phyloP scores from a whole-genome alignment of 441 rosid species.

The Erodium chrysanthum region DNA sequence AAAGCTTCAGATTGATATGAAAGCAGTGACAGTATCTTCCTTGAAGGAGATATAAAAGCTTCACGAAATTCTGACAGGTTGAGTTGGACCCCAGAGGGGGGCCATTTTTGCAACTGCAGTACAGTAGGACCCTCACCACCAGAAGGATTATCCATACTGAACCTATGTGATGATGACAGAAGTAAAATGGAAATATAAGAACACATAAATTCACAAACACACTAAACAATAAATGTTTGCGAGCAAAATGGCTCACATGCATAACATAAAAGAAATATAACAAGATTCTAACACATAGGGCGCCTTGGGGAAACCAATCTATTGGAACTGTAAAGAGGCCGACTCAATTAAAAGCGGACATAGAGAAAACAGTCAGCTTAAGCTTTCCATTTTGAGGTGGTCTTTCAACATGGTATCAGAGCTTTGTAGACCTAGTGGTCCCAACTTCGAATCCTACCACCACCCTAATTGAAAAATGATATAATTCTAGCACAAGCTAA shows the following conservation, averaged over 20 bases:
- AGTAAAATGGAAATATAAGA: conserved; percentile 1
- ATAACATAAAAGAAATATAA: background rate
- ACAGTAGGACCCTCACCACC: conserved; percentile 41
- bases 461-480: background rate
- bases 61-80: conserved; percentile 72
- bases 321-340: background rate
- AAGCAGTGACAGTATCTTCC: conserved; percentile 52
- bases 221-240: background rate
- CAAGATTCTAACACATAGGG: background rate
- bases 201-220: background rate
- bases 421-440: background rate
- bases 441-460: background rate
- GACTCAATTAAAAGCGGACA: background rate
- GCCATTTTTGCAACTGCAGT: conserved; percentile 80
- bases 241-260: too few relatives aligned
- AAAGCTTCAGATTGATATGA: conserved; percentile 63
- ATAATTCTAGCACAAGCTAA: background rate
- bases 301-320: background rate
- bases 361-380: background rate
- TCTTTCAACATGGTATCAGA: background rate
- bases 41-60: conserved; percentile 83
- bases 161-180: conserved; percentile 20
- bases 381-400: background rate
- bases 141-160: conserved; percentile 42
- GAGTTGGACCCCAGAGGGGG: conserved; percentile 38